Evolutionary conservation across 2,329 filamentous ascomycete genomes (phyloP).

Genomic region (Bipolaris bicolor): DNA sequence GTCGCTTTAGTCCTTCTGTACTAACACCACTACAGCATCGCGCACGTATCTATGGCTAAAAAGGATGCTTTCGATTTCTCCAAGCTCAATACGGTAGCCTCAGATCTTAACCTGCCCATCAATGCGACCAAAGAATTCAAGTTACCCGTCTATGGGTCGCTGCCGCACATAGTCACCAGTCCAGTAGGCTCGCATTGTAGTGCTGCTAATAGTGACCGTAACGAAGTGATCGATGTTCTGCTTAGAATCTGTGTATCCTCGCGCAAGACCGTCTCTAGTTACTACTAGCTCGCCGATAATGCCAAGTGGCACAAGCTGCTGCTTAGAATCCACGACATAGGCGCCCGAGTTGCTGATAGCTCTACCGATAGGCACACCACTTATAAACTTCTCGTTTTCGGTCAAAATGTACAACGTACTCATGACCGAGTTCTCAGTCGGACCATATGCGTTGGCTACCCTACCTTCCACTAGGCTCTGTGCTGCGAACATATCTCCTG

Average conservation of each 20-base stretch:
- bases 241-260: slow-evolving; percentile 19
- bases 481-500: slow-evolving; percentile 11
- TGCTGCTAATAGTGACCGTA: neutral
- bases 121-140: slow-evolving; percentile 21
- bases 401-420: slow-evolving; percentile 54
- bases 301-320: slow-evolving; percentile 21
- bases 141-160: slow-evolving; percentile 18
- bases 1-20: neutral
- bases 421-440: slow-evolving; percentile 19
- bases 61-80: slow-evolving; percentile 26
- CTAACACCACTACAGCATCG: neutral
- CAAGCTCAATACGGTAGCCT: slow-evolving; percentile 33
- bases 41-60: neutral
- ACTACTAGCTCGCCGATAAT: slow-evolving; percentile 31
- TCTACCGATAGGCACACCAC: slow-evolving; percentile 49
- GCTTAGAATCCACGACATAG: slow-evolving; percentile 1
- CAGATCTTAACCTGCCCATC: slow-evolving; percentile 7
- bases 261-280: slow-evolving; percentile 18
- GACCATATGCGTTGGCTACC: slow-evolving; percentile 25
- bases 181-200: slow-evolving; percentile 32
- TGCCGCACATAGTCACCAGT: slow-evolving; percentile 31
- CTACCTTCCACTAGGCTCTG: slow-evolving; percentile 9
- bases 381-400: neutral
- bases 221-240: slow-evolving; percentile 25
- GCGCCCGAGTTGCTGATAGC: slow-evolving; percentile 9